These are phyloP conservation scores for sweet orange (Citrus sinensis) DNA, from an alignment of 345 rosid species.

Conservation along the genomic window DVS_A1.0 CM039163.1:41543001-41543500, in stretches of 20 bases:
- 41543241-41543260: constrained; percentile 80
- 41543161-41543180: background rate
- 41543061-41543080: background rate
- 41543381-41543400: constrained; percentile 42
- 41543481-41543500: background rate
- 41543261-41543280: constrained; percentile 81
- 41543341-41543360: constrained; percentile 7
- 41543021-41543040: background rate
- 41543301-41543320: constrained; percentile 93
- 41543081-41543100: background rate
- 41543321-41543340: constrained; percentile 17
- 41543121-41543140: background rate
- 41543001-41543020: background rate
- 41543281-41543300: constrained; percentile 84
- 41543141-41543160: background rate
- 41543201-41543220: background rate
- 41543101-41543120: background rate
- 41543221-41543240: constrained; percentile 57
- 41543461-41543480: constrained; percentile 1
- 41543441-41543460: constrained; percentile 71
- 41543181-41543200: background rate
- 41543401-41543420: constrained; percentile 96
- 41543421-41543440: constrained; percentile 93
- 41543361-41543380: background rate
- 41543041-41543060: background rate